Evolutionary conservation across 2,329 filamentous ascomycete genomes (phyloP).

Genomic region (Nemania sp.): DNA sequence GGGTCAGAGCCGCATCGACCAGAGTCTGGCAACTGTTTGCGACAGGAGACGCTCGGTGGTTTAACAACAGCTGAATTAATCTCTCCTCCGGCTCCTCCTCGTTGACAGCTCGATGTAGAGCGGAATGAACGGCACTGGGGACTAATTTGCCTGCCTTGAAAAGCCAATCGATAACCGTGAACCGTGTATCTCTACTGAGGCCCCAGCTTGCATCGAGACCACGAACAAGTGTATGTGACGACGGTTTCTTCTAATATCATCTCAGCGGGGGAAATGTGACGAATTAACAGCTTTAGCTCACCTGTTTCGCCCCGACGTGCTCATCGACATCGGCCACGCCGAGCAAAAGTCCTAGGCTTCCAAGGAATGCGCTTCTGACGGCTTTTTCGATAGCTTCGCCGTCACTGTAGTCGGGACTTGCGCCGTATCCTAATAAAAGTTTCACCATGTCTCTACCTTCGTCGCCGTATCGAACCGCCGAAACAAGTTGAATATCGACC

Average conservation of each 20-base stretch:
- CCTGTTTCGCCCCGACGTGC: conserved; percentile 44
- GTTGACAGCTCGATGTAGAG: conserved; percentile 57
- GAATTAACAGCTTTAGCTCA: conserved; percentile 1
- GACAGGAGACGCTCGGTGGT: conserved; percentile 56
- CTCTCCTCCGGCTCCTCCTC: conserved; percentile 55
- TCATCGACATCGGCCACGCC: conserved; percentile 49
- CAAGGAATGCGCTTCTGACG: conserved; percentile 55
- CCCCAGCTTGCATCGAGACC: conserved; percentile 60
- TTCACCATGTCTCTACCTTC: conserved; percentile 53
- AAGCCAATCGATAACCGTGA: conserved; percentile 54
- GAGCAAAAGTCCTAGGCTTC: conserved; percentile 56
- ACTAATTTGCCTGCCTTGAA: conserved; percentile 55
- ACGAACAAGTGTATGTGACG: conserved; percentile 51
- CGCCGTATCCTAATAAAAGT: conserved; percentile 57
- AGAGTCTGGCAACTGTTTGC: conserved; percentile 58
- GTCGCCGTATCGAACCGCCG: conserved; percentile 56
- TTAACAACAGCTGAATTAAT: conserved; percentile 53
- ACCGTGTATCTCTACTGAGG: conserved; percentile 53
- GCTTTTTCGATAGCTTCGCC: conserved; percentile 62
- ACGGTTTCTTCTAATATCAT: conserved; percentile 49
- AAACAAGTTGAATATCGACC: conserved; percentile 58
- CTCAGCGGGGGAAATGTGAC: conserved; percentile 9
- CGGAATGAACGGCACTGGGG: conserved; percentile 55
- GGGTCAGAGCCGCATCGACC: conserved; percentile 51
- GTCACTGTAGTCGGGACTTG: conserved; percentile 58